Base-by-base conservation (phyloP, 202 grass and related monocot genomes). In the Dendrocalamus latiflorus region DNA sequence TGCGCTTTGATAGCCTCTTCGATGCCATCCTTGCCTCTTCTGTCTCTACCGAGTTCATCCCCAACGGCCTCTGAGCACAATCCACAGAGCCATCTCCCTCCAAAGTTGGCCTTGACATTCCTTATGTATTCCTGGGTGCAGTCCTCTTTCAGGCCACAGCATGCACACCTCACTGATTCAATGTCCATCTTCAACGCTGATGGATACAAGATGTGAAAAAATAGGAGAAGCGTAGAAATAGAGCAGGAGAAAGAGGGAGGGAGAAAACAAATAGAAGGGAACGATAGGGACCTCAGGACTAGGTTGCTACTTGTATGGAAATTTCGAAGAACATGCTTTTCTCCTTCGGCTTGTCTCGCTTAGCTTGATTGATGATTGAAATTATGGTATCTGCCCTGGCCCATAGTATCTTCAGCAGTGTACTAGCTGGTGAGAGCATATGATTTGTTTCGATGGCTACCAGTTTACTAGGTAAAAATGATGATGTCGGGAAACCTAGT, bases 121-220 rank as follows among this genome's bases (percentile, higher is more conserved):
- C 57, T 65, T 71, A 93, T 93, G 91, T 93, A 97, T n/a, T 91
- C 88, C 44, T 75, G 47, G 74, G 91, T 97, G 93, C 89, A 97
- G 48, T n/a, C n/a, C n/a, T n/a, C n/a, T n/a, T n/a, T n/a, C n/a
- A n/a, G n/a, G n/a, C n/a, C n/a, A n/a, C n/a, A 93, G 79, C 93
- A 93, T 13, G 44, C 86, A 9, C 93, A 97, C 60, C 81, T 88
- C 69, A 82, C 82, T 1, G 78, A 70, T 63, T 91, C 91, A 60
- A 85, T 81, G 47, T 87, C 89, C 91, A 91, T 93, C 60, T 76
- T 56, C 51, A 43, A 24, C 7, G 38, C 44, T 33, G 63, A 61
- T 71, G 78, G 77, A 68, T 55, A 47, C 65, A 61, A 68, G 63
- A 60, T 66, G 22, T 20, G 67, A n/a, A 16, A 56, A 50, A 61